Evolutionary conservation across 2,329 filamentous ascomycete species (phyloP), one percentile per base, ranked within the genome.

Genomic region (Aspergillus sp.): DNA sequence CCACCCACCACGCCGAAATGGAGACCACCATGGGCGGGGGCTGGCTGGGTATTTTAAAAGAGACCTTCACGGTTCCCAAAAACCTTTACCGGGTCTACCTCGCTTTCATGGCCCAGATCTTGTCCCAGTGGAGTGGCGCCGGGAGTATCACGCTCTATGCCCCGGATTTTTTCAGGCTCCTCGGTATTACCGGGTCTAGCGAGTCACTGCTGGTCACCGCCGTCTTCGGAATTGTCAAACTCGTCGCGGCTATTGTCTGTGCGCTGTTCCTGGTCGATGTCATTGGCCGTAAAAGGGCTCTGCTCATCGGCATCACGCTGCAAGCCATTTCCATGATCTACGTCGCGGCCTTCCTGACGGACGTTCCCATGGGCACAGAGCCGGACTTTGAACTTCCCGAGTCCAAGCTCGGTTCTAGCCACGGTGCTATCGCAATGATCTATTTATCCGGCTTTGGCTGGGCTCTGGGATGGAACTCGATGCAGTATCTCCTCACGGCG

Each of bases 201-300:
- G 78, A 85, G 55, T 75, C 75, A 33, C 71, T 86, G 0, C 75
- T 86, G 24, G 74, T 82, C 10, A 86, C 80, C 0, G 81, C 75
- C 3, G 74, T 89, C 31, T 86, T 88, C 33, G 82, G 82, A 26
- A 72, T 86, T 32, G 68, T 86, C 45, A 88, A 88, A 51, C 72
- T 88, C 34, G 53, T 74, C 5, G 71, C 78, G 0, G 74, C 80
- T 10, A 52, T 86, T 19, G 43, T 74, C 24, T 88, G 82, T 53
- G 82, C 82, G 0, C 68, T 86, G 32, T 85, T 88, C 69, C 70
- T 88, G 6, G 81, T 88, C 42, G 83, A 88, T 45, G 76, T 81
- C 33, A 78, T 88, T 42, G 83, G 83, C 4, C 78, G 83, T 37
- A 86, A 86, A 48, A 72, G 75, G 5, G 67, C 77, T 1, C 66